Conservation (phyloP, 139 green algal genomes). For the Edaphochlamys debaryana region DNA sequence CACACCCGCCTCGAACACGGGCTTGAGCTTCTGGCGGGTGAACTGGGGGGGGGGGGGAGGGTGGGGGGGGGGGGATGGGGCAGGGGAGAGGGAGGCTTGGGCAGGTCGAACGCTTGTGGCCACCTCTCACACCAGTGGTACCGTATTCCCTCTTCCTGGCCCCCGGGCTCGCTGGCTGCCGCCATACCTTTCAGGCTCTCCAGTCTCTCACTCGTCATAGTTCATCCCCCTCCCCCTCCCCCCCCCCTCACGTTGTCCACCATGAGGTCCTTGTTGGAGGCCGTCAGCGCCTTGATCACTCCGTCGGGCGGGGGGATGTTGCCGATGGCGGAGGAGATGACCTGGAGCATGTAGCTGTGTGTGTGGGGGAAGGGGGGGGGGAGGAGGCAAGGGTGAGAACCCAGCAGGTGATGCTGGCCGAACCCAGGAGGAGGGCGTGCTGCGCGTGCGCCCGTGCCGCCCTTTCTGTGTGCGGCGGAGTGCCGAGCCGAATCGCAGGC, state of each 20-base stretch:
- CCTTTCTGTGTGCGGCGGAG: too few species aligned
- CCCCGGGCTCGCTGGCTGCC: too few species aligned
- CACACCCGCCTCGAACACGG: conserved; percentile 16
- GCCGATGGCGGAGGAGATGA: conserved; percentile 64
- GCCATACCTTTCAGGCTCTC: too few species aligned
- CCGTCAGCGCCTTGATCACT: conserved; percentile 48
- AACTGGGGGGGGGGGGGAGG: background rate
- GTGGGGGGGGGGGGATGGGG: too few species aligned
- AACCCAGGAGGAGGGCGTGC: background rate
- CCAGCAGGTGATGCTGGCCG: background rate
- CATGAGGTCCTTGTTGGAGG: conserved; percentile 7
- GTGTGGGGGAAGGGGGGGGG: background rate
- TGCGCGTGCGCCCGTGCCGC: too few species aligned
- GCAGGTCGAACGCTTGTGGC: too few species aligned
- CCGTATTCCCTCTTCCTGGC: too few species aligned
- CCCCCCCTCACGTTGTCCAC: conserved; percentile 10
- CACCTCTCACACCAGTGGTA: too few species aligned
- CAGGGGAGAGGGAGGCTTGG: too few species aligned
- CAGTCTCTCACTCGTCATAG: too few species aligned
- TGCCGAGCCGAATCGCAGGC: too few species aligned
- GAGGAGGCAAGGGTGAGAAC: too few species aligned
- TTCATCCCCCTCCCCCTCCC: background rate
- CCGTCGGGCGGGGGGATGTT: conserved; percentile 56
- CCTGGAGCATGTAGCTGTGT: conserved; percentile 48
- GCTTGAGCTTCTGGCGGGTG: conserved; percentile 16